These are phyloP conservation scores for Malus orientalis DNA, from an alignment of 306 rosid genomes.

Conservation along the genomic window DNA sequence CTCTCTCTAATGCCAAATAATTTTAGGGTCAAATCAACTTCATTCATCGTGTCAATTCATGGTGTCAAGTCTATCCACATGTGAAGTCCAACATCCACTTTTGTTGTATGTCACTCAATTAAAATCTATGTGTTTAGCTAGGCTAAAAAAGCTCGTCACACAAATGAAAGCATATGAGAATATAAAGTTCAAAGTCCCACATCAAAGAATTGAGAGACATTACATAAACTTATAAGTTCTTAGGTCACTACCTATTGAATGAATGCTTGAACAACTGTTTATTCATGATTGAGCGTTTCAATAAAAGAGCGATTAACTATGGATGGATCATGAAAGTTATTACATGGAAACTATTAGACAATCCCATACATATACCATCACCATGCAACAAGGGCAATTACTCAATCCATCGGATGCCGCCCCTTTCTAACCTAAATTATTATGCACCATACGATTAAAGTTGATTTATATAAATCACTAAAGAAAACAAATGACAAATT, in stretches of 20 bases:
- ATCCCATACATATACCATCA: not conserved
- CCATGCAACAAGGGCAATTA: not conserved
- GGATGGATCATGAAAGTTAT: not conserved
- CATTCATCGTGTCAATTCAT: not conserved
- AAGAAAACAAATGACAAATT: constrained; percentile 1
- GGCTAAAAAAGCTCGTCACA: too few species aligned
- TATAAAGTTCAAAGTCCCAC: not conserved
- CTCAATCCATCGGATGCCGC: not conserved
- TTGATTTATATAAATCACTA: not conserved
- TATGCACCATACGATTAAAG: not conserved
- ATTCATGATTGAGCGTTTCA: not conserved
- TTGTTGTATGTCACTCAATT: not conserved
- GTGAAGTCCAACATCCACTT: not conserved
- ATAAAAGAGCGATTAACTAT: not conserved
- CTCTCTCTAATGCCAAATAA: not conserved
- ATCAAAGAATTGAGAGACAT: too few species aligned
- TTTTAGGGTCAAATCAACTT: not conserved
- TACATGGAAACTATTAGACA: not conserved
- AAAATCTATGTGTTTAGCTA: too few species aligned
- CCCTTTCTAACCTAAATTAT: not conserved
- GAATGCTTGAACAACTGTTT: not conserved
- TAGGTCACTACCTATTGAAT: not conserved
- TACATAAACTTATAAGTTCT: not conserved
- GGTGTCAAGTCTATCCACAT: not conserved
- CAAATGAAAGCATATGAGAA: too few species aligned